Evolutionary conservation across 495 filamentous ascomycete genomes (phyloP).

Genomic region (Penicillium manginii): DNA sequence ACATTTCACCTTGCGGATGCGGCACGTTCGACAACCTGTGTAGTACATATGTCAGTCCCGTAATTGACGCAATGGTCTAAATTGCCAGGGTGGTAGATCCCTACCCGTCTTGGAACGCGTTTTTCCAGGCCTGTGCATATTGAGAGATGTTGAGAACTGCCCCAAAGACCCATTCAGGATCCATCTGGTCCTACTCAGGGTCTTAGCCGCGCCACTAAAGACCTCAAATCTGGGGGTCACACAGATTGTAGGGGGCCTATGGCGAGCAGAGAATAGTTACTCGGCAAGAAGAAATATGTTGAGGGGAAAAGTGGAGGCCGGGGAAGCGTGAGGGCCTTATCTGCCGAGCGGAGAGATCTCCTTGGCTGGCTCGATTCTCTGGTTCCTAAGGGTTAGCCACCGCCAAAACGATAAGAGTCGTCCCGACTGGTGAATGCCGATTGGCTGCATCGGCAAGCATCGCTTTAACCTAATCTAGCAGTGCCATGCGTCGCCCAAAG

Average conservation of each 20-base stretch:
- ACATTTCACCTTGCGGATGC: constrained; percentile 41
- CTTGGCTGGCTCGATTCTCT: neutral
- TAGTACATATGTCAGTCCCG: neutral
- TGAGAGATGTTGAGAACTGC: constrained; percentile 4
- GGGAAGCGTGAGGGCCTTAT: constrained; percentile 14
- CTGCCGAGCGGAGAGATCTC: constrained; percentile 19
- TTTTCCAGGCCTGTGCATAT: constrained; percentile 33
- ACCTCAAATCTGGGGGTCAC: constrained; percentile 10
- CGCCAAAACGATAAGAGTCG: constrained; percentile 1
- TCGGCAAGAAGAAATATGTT: neutral
- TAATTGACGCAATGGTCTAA: neutral
- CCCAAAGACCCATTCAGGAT: constrained; percentile 3
- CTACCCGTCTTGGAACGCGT: constrained; percentile 40
- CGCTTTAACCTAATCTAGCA: constrained; percentile 14
- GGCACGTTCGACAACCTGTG: constrained; percentile 40
- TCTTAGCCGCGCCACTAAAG: constrained; percentile 2
- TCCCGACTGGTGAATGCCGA: constrained; percentile 24
- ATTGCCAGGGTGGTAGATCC: constrained; percentile 20
- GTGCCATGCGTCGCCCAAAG: neutral
- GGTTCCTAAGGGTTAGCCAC: constrained; percentile 4
- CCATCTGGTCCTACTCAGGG: constrained; percentile 12
- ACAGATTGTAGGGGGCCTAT: constrained; percentile 7
- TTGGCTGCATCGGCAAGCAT: constrained; percentile 35
- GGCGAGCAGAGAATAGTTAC: neutral
- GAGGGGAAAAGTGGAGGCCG: constrained; percentile 17